Evolutionary conservation across 305 asterid genomes (phyloP).

Genomic region (Fraxinus latifolia): DNA sequence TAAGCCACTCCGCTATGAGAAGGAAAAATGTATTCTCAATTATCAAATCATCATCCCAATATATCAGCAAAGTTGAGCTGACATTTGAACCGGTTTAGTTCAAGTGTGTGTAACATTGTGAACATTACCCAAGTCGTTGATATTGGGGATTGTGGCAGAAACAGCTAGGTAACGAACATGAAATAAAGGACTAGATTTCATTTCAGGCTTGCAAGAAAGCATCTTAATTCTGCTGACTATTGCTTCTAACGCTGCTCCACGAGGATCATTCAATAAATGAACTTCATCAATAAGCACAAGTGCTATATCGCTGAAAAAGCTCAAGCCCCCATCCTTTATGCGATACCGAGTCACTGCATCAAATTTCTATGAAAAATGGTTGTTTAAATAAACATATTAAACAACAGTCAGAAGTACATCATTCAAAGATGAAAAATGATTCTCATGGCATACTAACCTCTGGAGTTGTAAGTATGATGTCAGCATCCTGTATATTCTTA

Average conservation of each 20-base stretch:
- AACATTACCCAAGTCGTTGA: slow-evolving; percentile 74
- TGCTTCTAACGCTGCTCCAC: slow-evolving; percentile 97
- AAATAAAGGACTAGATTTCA: slow-evolving; percentile 79
- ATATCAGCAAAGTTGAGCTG: slow-evolving; percentile 17
- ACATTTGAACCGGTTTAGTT: slow-evolving; percentile 4
- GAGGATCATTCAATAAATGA: slow-evolving; percentile 91
- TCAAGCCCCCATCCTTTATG: slow-evolving; percentile 83
- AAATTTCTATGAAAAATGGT: slow-evolving; percentile 61
- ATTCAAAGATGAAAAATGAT: slow-evolving; percentile 17
- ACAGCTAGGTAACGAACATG: slow-evolving; percentile 86
- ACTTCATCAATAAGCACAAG: slow-evolving; percentile 95
- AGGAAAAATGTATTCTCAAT: slow-evolving; percentile 1
- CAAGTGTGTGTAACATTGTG: slow-evolving; percentile 13
- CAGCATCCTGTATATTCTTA: slow-evolving; percentile 80
- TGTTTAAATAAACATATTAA: slow-evolving; percentile 8
- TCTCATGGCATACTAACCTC: slow-evolving; percentile 53
- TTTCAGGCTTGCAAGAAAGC: slow-evolving; percentile 72
- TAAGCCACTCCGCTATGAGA: slow-evolving; percentile 87
- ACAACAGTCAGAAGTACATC: slow-evolving; percentile 20
- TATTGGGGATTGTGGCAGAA: slow-evolving; percentile 94
- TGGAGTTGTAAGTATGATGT: slow-evolving; percentile 93
- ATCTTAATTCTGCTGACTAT: slow-evolving; percentile 89
- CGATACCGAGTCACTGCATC: slow-evolving; percentile 94
- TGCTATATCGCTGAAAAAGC: slow-evolving; percentile 91
- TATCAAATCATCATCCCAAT: slow-evolving; percentile 13